Conservation (phyloP, 352 stramenopile genomes). For the Phytophthora europaea region DNA sequence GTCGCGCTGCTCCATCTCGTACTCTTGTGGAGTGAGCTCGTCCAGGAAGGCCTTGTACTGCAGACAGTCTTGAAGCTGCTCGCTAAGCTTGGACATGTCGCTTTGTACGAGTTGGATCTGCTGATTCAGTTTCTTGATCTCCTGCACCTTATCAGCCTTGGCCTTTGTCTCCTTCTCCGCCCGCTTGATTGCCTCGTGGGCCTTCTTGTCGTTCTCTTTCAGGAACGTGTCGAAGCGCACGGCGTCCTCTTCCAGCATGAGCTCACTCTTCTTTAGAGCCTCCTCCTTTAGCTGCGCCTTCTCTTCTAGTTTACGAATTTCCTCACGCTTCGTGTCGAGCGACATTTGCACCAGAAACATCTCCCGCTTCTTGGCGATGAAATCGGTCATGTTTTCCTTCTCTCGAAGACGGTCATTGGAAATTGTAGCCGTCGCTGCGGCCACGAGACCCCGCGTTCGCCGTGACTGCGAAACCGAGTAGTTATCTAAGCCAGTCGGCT, state of each 20-base stretch:
- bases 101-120: slow-evolving; percentile 95
- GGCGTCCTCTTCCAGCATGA: slow-evolving; percentile 97
- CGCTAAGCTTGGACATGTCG: slow-evolving; percentile 95
- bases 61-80: slow-evolving; percentile 91
- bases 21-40: slow-evolving; percentile 90
- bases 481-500: slow-evolving; percentile 56
- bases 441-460: slow-evolving; percentile 80
- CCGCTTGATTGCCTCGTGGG: slow-evolving; percentile 96
- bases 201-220: slow-evolving; percentile 98
- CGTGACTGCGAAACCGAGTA: slow-evolving; percentile 79
- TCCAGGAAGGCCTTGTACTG: slow-evolving; percentile 96
- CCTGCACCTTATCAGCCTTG: slow-evolving; percentile 95
- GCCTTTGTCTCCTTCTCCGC: slow-evolving; percentile 95
- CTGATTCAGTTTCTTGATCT: slow-evolving; percentile 97
- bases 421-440: slow-evolving; percentile 83
- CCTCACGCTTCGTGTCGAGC: slow-evolving; percentile 96
- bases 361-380: slow-evolving; percentile 97
- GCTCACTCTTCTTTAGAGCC: slow-evolving; percentile 94
- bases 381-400: slow-evolving; percentile 97
- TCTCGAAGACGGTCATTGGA: slow-evolving; percentile 90
- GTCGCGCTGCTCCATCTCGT: slow-evolving; percentile 81
- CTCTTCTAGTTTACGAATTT: slow-evolving; percentile 97
- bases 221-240: slow-evolving; percentile 97
- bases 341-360: slow-evolving; percentile 98
- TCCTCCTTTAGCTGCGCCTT: slow-evolving; percentile 97